These are phyloP conservation scores for Eucalyptus sp. DNA, from an alignment of 345 rosid species.

Conservation along the genomic window DNA sequence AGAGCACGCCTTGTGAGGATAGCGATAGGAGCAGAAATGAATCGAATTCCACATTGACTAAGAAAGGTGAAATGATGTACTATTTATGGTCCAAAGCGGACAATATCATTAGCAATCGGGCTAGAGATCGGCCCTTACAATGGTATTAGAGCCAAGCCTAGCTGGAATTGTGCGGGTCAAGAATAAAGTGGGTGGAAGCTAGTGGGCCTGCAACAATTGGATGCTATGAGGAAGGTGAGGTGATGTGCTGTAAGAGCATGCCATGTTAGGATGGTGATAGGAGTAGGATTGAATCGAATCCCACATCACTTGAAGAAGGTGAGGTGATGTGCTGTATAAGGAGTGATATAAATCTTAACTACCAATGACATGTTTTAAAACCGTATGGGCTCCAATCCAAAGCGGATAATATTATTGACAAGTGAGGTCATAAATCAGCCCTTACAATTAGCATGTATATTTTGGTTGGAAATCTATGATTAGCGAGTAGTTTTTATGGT, in stretches of 20 bases:
- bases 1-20: no score
- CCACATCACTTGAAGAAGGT: rapidly evolving
- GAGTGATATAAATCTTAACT: rapidly evolving
- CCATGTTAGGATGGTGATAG: no score
- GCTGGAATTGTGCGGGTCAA: rapidly evolving
- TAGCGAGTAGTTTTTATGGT: neutral
- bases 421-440: no score
- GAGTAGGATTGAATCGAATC: no score
- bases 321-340: no score
- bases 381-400: rapidly evolving
- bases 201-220: no score
- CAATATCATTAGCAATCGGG: rapidly evolving
- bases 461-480: no score
- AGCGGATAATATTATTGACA: rapidly evolving
- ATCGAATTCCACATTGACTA: rapidly evolving
- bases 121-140: no score
- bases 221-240: no score
- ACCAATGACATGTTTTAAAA: no score
- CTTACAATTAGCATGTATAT: neutral
- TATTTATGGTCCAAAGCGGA: rapidly evolving
- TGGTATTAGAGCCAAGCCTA: rapidly evolving
- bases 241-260: rapidly evolving
- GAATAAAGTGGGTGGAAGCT: rapidly evolving
- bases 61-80: rapidly evolving
- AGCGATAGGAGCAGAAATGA: rapidly evolving